Evolutionary conservation across 108 stramenopile species (phyloP).

Genomic region (Fragilariopsis cylindrus): DNA sequence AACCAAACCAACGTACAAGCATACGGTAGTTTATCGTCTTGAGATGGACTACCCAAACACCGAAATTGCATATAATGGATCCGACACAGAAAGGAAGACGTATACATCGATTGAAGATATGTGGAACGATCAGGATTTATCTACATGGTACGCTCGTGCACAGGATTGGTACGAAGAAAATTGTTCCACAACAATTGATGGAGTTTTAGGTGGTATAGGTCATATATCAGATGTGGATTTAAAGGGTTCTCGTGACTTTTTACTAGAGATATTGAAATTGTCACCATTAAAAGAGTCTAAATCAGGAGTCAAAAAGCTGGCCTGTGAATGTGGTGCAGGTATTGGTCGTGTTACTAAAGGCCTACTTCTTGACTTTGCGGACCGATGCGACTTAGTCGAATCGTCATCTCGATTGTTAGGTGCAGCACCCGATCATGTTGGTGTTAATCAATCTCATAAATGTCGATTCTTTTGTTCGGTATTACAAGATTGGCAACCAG

Average conservation of each 20-base stretch:
- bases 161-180: conserved; percentile 88
- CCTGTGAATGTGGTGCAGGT: conserved; percentile 81
- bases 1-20: conserved; percentile 48
- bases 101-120: conserved; percentile 39
- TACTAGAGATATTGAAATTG: conserved; percentile 35
- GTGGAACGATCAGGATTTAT: conserved; percentile 43
- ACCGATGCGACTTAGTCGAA: conserved; percentile 86
- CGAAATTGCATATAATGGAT: conserved; percentile 16
- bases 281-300: conserved; percentile 17
- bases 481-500: conserved; percentile 87
- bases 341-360: conserved; percentile 92
- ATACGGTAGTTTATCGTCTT: conserved; percentile 42
- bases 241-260: conserved; percentile 68
- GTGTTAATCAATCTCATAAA: conserved; percentile 34
- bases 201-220: conserved; percentile 91
- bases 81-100: conserved; percentile 31
- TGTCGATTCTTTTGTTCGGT: conserved; percentile 82
- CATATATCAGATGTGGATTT: conserved; percentile 77
- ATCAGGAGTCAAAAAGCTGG: conserved; percentile 31
- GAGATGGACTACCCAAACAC: conserved; percentile 15
- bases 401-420: conserved; percentile 85
- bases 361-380: conserved; percentile 71
- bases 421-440: conserved; percentile 86
- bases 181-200: conserved; percentile 81
- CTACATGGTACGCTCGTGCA: conserved; percentile 79